Evolutionary conservation across 1,139 yeast species (phyloP).

Genomic region (Pichia norvegensis): DNA sequence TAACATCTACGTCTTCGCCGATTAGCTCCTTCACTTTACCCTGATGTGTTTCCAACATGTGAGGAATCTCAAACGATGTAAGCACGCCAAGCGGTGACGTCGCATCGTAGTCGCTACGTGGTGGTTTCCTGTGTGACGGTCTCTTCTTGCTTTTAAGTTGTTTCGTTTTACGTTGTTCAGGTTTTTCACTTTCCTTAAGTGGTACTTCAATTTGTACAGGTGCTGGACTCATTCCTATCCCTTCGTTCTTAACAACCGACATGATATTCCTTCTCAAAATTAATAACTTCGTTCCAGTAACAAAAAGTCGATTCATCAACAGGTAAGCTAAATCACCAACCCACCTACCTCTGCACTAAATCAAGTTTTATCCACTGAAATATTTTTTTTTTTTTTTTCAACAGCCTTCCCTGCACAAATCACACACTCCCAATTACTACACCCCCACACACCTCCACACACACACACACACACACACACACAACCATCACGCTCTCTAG

Average conservation of each 20-base stretch:
- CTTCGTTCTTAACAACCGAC: background rate
- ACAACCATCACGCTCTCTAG: too few species aligned
- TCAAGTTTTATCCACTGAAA: too few species aligned
- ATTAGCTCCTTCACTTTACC: constrained; percentile 5
- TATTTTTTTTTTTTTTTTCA: background rate
- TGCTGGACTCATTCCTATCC: background rate
- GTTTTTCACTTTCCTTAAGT: background rate
- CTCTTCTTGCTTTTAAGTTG: constrained; percentile 9
- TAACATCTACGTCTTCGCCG: constrained; percentile 25
- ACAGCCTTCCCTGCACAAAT: background rate
- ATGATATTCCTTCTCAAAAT: background rate
- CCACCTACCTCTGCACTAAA: too few species aligned
- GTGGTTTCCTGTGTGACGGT: constrained; percentile 37
- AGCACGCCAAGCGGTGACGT: constrained; percentile 80
- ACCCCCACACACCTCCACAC: too few species aligned
- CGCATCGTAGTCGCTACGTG: constrained; percentile 47
- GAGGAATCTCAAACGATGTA: constrained; percentile 57
- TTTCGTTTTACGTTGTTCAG: background rate
- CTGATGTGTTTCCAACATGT: constrained; percentile 38
- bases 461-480: too few species aligned
- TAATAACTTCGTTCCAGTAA: too few species aligned
- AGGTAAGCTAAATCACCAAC: too few species aligned
- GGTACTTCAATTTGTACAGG: constrained; percentile 1
- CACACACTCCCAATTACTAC: background rate
- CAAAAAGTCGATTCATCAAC: background rate